These are phyloP conservation scores for Tubosaeta sp. DNA, from an alignment of 768 basidiomycete species.

Conservation along the genomic window DNA sequence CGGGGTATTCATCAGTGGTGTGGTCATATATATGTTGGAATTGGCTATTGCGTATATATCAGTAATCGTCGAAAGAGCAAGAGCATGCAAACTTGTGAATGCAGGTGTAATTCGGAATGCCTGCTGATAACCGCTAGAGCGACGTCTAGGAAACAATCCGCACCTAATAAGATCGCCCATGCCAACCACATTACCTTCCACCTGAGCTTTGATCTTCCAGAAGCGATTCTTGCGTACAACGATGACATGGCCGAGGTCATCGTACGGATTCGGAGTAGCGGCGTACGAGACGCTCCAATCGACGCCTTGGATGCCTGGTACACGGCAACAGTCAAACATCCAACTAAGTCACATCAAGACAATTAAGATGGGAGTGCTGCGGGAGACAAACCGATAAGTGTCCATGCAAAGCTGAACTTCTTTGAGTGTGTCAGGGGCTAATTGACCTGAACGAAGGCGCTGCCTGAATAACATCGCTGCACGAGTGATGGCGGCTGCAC, in stretches of 20 bases:
- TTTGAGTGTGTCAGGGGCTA: constrained; percentile 61
- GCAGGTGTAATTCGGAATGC: too few relatives aligned
- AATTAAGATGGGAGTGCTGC: background rate
- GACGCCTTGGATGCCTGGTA: constrained; percentile 66
- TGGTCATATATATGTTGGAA: constrained; percentile 68
- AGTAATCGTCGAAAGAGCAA: background rate
- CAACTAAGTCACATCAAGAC: constrained; percentile 45
- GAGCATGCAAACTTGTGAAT: background rate
- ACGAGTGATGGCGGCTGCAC: constrained; percentile 70
- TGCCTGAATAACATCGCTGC: constrained; percentile 72
- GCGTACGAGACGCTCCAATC: constrained; percentile 79
- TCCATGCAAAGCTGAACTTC: constrained; percentile 82
- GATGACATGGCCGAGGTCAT: constrained; percentile 70
- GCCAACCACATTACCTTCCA: constrained; percentile 55
- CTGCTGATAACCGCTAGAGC: background rate
- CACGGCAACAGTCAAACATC: constrained; percentile 90
- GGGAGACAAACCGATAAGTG: constrained; percentile 58
- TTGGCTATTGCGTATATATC: constrained; percentile 43
- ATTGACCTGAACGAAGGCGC: constrained; percentile 58
- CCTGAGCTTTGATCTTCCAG: constrained; percentile 71
- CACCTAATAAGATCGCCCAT: constrained; percentile 64
- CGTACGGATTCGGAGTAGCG: constrained; percentile 31
- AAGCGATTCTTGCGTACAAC: constrained; percentile 81
- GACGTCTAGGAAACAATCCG: constrained; percentile 7
- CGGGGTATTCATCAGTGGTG: constrained; percentile 59